Evolutionary conservation across 257 asterid genomes (phyloP), one percentile per base, ranked within the genome.

Genomic region (Scutellaria barbata): DNA sequence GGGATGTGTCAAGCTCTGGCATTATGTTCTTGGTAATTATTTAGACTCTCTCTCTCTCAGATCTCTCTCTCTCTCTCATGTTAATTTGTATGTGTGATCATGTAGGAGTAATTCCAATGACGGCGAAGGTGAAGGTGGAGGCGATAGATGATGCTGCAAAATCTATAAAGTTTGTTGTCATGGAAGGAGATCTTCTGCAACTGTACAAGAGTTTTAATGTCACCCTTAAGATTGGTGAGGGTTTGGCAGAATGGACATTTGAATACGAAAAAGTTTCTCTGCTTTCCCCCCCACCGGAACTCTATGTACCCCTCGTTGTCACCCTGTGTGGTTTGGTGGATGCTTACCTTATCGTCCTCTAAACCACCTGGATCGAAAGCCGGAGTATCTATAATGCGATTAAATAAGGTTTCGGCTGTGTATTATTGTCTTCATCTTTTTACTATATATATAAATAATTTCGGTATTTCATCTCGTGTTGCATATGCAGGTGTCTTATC

Each of bases 21-120:
- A n/a, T 11, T 81, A 74, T 52, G 8, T 11, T 47, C 3, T 77
- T 50, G 85, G 85, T 81, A n/a, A n/a, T n/a, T n/a, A n/a, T n/a
- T n/a, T 25, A 64, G 74, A 14, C 47, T 11, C 5, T 9, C 53
- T 2, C 53, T 0, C 53, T 12, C 14, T 47, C 53, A n/a, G n/a
- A n/a, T 13, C 0, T 47, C 14, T 51, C 14, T 20, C 14, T 54
- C n/a, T 18, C 10, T 18, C 11, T 4, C 16, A 1, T 55, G 12
- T 4, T 2, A 6, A 7, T 20, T 52, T 17, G 3, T 13, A 8
- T 12, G 0, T 17, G 57, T 6, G 0, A 6, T 14, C 22, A 16
- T 20, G 56, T 14, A 79, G 83, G 80, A 11, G 67, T 52, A 30
- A 0, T 69, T 42, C 17, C 76, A 0, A 0, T 75, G 68, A 51